These are phyloP conservation scores for Paracorniculantispora psalliotae DNA, from an alignment of 2,329 filamentous ascomycete species.

Conservation along the genomic window DNA sequence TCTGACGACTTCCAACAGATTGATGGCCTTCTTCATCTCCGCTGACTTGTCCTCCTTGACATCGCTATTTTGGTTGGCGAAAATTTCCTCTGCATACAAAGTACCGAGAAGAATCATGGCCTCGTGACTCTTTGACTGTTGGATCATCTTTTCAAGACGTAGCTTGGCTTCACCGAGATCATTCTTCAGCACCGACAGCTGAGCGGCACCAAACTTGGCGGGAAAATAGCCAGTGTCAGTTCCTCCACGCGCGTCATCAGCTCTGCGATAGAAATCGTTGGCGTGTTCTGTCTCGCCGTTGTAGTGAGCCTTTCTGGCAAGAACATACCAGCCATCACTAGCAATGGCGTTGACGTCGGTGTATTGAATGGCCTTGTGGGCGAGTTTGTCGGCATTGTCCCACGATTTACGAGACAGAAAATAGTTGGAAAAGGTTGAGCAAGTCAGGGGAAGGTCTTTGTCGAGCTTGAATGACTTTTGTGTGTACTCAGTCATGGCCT, in stretches of 20 bases:
- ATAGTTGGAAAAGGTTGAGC: slow-evolving; percentile 83
- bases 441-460: slow-evolving; percentile 84
- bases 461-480: slow-evolving; percentile 92
- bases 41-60: slow-evolving; percentile 81
- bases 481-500: slow-evolving; percentile 90
- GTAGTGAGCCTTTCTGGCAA: slow-evolving; percentile 88
- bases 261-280: slow-evolving; percentile 79
- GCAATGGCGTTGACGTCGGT: slow-evolving; percentile 96
- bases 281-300: slow-evolving; percentile 70
- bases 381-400: slow-evolving; percentile 76
- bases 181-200: slow-evolving; percentile 77
- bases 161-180: slow-evolving; percentile 92
- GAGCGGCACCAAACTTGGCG: slow-evolving; percentile 89
- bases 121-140: slow-evolving; percentile 76
- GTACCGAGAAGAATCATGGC: slow-evolving; percentile 90
- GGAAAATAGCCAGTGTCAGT: slow-evolving; percentile 88
- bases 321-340: slow-evolving; percentile 94
- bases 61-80: slow-evolving; percentile 65
- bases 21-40: slow-evolving; percentile 81
- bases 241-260: slow-evolving; percentile 87
- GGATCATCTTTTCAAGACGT: slow-evolving; percentile 87
- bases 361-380: slow-evolving; percentile 88
- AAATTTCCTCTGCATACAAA: slow-evolving; percentile 90
- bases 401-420: slow-evolving; percentile 81
- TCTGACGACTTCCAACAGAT: slow-evolving; percentile 77